phyloP scores from a whole-genome alignment of 768 basidiomycete genomes.

The Phlebiopsis gigantea region DNA sequence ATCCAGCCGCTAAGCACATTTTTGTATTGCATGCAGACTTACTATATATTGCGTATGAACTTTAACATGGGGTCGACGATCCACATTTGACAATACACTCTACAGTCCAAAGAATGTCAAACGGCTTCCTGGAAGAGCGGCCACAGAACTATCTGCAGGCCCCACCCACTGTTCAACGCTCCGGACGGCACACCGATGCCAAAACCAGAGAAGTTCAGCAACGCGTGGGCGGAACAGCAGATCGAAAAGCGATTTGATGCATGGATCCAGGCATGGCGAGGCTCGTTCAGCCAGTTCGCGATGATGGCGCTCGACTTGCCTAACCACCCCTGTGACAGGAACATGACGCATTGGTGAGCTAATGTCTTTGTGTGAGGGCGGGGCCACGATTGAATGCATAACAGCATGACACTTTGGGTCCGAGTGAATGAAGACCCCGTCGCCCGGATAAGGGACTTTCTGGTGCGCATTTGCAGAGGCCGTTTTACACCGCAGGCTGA shows the following conservation, averaged over 20 bases:
- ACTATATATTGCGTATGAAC: no score
- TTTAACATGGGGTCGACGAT: no score
- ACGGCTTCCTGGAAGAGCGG: not conserved
- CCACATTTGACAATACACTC: no score
- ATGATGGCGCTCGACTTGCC: not conserved
- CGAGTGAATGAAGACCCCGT: not conserved
- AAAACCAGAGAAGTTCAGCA: not conserved
- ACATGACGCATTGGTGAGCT: constrained; percentile 5
- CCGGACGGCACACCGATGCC: not conserved
- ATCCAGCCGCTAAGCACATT: no score
- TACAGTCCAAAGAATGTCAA: constrained; percentile 5
- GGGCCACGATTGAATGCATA: not conserved
- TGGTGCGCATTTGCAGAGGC: not conserved
- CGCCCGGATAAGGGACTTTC: not conserved
- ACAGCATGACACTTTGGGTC: not conserved
- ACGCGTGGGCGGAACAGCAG: not conserved
- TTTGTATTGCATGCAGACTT: no score
- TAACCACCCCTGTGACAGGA: constrained; percentile 1
- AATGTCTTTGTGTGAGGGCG: not conserved
- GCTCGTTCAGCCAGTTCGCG: not conserved
- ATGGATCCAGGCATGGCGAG: constrained; percentile 1
- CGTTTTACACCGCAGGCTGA: no score
- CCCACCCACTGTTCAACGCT: not conserved
- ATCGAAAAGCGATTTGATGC: not conserved
- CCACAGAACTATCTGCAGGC: constrained; percentile 1